A percentile compares a stretch with the other conserved stretches of the same genome.
Conservation (phyloP, 2,329 filamentous ascomycete genomes). For the Botrytis squamosa region DNA sequence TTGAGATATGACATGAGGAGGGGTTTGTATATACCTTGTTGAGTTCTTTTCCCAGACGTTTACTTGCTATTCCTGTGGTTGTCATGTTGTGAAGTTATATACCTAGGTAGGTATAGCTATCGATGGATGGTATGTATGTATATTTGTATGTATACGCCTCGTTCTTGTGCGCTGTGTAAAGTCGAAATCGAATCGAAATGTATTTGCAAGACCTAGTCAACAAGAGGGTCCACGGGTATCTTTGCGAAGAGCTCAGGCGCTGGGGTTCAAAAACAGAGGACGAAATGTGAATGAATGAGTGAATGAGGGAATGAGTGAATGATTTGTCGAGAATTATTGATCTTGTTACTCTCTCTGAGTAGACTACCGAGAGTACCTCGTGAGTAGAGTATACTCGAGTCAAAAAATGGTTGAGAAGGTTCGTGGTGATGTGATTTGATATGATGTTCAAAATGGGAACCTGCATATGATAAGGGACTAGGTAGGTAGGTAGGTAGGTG, state of each 20-base stretch:
- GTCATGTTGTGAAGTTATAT: not conserved
- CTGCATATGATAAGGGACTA: not conserved
- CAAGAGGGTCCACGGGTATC: not conserved
- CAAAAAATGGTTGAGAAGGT: not conserved
- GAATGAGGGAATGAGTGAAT: not conserved
- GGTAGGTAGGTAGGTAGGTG: not conserved
- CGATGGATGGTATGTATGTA: not conserved
- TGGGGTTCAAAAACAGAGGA: no score
- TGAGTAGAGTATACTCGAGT: not conserved
- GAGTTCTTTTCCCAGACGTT: slow-evolving; percentile 60
- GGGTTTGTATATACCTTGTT: slow-evolving; percentile 47
- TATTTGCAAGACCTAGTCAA: not conserved
- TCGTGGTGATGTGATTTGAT: not conserved
- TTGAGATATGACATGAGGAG: not conserved
- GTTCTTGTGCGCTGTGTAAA: not conserved
- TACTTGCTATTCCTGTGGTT: slow-evolving; percentile 45
- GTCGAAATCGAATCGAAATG: not conserved
- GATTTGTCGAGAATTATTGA: not conserved
- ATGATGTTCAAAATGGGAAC: not conserved
- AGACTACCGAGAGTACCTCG: not conserved
- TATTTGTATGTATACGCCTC: not conserved
- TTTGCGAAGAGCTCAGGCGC: not conserved
- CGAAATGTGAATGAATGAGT: not conserved
- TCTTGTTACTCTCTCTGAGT: not conserved
- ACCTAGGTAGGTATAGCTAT: not conserved